Conservation (phyloP, 306 rosid species). For the Quercus agrifolia region DNA sequence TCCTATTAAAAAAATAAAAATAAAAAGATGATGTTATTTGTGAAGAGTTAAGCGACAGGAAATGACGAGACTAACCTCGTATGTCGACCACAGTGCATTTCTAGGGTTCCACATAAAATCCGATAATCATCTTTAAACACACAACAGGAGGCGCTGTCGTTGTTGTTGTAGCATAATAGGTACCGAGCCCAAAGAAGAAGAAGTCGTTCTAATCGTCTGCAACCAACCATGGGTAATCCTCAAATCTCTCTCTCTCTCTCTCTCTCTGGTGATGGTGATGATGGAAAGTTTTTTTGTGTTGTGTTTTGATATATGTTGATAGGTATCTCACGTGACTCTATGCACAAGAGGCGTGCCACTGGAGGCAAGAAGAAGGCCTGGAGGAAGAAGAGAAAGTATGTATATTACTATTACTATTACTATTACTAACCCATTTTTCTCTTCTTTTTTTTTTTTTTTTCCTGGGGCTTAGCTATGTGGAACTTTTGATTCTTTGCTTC, state of each 20-base stretch:
- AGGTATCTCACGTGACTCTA: constrained; percentile 52
- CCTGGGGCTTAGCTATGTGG: neutral
- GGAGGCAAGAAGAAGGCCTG: constrained; percentile 53
- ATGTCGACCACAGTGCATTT: too few species aligned
- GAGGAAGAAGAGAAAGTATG: constrained; percentile 52
- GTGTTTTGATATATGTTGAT: neutral
- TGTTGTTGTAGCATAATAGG: too few species aligned
- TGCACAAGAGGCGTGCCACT: constrained; percentile 51
- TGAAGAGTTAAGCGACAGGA: too few species aligned
- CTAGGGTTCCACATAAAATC: neutral
- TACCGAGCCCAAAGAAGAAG: neutral
- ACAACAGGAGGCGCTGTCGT: neutral
- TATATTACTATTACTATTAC: too few species aligned
- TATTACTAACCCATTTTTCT: neutral
- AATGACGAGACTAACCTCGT: neutral
- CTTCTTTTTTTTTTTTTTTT: neutral
- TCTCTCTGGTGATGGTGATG: too few species aligned
- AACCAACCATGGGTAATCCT: neutral
- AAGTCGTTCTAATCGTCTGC: neutral
- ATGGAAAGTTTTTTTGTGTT: too few species aligned
- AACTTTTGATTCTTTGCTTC: neutral
- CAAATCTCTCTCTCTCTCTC: too few species aligned
- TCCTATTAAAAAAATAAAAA: too few species aligned
- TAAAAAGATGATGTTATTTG: too few species aligned
- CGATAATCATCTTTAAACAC: neutral